phyloP scores from a whole-genome alignment of 345 rosid species.

The Citrus sinensis region DVS_A1.0 CM039161.1:2567501-2568000 shows the following conservation, averaged over 20 bases:
- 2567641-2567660: conserved; percentile 33
- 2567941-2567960: not conserved
- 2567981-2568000: not conserved
- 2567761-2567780: conserved; percentile 27
- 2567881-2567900: not conserved
- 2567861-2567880: not conserved
- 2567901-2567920: not conserved
- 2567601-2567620: conserved; percentile 46
- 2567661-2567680: conserved; percentile 29
- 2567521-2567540: not conserved
- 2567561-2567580: not conserved
- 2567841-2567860: conserved; percentile 32
- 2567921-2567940: not conserved
- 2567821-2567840: conserved; percentile 10
- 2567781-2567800: conserved; percentile 15
- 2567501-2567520: not conserved
- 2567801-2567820: conserved; percentile 10
- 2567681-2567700: conserved; percentile 40
- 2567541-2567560: conserved; percentile 6
- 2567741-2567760: conserved; percentile 45
- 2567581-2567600: conserved; percentile 11
- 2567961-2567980: not conserved
- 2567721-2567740: conserved; percentile 68
- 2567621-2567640: conserved; percentile 27
- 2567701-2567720: conserved; percentile 59